Conservation (phyloP, 768 basidiomycete species). For the Cystoderma amianthinum region DNA sequence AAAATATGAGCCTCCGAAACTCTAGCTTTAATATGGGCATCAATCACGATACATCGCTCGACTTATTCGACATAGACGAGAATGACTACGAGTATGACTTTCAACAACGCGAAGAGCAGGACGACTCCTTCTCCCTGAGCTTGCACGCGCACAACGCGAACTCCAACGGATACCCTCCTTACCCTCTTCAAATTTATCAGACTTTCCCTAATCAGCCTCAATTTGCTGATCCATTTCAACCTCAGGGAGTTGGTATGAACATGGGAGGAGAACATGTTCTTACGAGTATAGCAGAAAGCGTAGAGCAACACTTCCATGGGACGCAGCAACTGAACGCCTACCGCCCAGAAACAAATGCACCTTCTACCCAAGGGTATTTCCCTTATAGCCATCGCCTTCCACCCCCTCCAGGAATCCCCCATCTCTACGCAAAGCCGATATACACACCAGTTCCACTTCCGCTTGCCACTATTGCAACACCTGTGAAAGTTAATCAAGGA, state of each 20-base stretch:
- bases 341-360: neutral
- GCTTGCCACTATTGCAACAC: slow-evolving; percentile 1
- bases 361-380: neutral
- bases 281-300: slow-evolving; percentile 29
- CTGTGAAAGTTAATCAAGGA: slow-evolving; percentile 2
- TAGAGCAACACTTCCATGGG: slow-evolving; percentile 37
- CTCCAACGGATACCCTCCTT: slow-evolving; percentile 27
- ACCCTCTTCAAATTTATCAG: slow-evolving; percentile 18
- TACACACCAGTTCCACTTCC: slow-evolving; percentile 10
- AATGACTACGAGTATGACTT: slow-evolving; percentile 52
- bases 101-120: slow-evolving; percentile 21
- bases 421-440: slow-evolving; percentile 6
- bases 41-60: slow-evolving; percentile 36
- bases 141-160: slow-evolving; percentile 21
- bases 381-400: neutral
- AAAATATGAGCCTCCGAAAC: slow-evolving; percentile 18
- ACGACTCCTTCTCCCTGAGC: slow-evolving; percentile 30
- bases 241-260: slow-evolving; percentile 12
- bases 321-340: slow-evolving; percentile 12
- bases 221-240: slow-evolving; percentile 37
- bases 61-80: slow-evolving; percentile 73
- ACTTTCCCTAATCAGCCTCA: slow-evolving; percentile 16
- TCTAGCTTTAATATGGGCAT: slow-evolving; percentile 24
- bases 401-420: slow-evolving; percentile 8
- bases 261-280: slow-evolving; percentile 16